A percentile compares a stretch with the other conserved stretches of the same genome.
These are phyloP conservation scores for Zymoseptoria passerinii DNA, from an alignment of 2,329 filamentous ascomycete genomes.

Conservation along the genomic window DNA sequence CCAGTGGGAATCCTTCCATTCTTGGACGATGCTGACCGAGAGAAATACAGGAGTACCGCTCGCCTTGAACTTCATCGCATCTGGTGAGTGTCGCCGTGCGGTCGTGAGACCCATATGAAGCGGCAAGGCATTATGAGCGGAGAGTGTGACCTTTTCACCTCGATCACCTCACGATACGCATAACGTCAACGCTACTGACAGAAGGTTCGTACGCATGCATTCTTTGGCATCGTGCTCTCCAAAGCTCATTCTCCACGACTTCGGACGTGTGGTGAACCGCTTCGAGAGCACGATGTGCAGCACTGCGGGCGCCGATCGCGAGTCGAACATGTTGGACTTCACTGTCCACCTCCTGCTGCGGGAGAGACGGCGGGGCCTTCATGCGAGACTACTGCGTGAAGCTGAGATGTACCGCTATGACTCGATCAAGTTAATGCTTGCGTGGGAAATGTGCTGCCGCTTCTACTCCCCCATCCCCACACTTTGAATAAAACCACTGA, in stretches of 20 bases:
- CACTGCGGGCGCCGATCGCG: conserved; percentile 76
- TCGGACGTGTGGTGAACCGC: conserved; percentile 2
- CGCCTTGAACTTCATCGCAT: conserved; percentile 83
- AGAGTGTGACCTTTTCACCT: background rate
- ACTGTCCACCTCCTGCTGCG: background rate
- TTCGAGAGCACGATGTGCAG: conserved; percentile 32
- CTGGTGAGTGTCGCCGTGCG: conserved; percentile 60
- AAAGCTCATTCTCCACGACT: conserved; percentile 9
- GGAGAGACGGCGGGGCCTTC: background rate
- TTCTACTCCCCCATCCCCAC: conserved; percentile 44
- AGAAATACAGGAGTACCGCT: conserved; percentile 58
- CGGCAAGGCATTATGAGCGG: conserved; percentile 5
- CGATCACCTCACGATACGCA: background rate
- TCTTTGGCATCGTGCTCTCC: conserved; percentile 10
- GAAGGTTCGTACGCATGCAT: conserved; percentile 18
- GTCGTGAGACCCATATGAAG: conserved; percentile 4
- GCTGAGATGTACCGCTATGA: conserved; percentile 94
- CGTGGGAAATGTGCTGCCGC: conserved; percentile 94
- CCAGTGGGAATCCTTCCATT: background rate
- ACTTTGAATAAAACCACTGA: conserved; percentile 17
- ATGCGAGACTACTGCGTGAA: conserved; percentile 40
- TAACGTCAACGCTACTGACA: background rate
- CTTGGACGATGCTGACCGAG: background rate
- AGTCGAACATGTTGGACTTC: background rate
- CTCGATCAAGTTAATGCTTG: conserved; percentile 99